A percentile compares a stretch with the other conserved stretches of the same genome.
Conservation (phyloP, 345 rosid species). For the Melaleuca quinquenervia region DNA sequence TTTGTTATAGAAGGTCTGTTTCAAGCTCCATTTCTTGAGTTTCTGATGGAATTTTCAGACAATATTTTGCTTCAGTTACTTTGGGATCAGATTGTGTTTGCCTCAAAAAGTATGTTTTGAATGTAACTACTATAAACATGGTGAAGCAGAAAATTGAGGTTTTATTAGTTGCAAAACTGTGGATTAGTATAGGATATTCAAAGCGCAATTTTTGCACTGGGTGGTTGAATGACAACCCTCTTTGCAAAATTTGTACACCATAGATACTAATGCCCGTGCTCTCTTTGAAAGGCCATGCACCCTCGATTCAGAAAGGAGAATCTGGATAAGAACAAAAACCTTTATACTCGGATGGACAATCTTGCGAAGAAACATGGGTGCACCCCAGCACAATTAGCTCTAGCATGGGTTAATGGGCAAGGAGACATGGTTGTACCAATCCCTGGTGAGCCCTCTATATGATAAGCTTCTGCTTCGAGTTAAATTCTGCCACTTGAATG, state of each 20-base stretch:
- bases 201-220: not conserved
- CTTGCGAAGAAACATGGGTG: constrained; percentile 32
- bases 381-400: constrained; percentile 35
- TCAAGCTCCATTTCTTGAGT: not conserved
- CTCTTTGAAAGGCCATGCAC: constrained; percentile 16
- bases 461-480: constrained; percentile 5
- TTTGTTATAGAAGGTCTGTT: not conserved
- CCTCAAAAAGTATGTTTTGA: not conserved
- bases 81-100: not conserved
- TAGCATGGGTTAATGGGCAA: constrained; percentile 52
- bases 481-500: not conserved
- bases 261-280: not conserved
- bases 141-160: not conserved
- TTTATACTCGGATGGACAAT: constrained; percentile 18
- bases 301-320: constrained; percentile 34
- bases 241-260: not conserved
- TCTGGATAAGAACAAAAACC: constrained; percentile 29
- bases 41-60: not conserved
- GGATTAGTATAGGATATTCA: not conserved
- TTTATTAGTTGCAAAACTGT: not conserved
- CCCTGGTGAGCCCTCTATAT: constrained; percentile 23
- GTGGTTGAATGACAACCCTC: not conserved
- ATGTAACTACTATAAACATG: not conserved
- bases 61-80: not conserved
- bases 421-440: constrained; percentile 46